Conservation (phyloP, 2,329 filamentous ascomycete genomes). For the Fusarium sp. region DNA sequence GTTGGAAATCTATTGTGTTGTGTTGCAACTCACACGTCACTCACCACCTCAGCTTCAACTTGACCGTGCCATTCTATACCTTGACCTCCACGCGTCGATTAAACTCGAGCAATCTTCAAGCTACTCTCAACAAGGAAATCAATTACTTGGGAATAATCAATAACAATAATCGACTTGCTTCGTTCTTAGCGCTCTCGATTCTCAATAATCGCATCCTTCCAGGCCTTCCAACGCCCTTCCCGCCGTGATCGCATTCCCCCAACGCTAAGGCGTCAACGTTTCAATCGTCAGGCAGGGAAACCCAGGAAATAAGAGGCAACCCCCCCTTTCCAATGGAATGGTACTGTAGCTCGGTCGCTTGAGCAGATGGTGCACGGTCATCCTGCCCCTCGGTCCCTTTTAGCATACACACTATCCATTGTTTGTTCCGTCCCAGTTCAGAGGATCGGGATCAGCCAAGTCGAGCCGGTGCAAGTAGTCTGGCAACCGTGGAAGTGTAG, state of each 20-base stretch:
- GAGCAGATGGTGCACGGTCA: background rate
- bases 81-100: too few species aligned
- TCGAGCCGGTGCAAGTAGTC: constrained; percentile 2
- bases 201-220: constrained; percentile 1
- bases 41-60: background rate
- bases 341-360: constrained; percentile 6
- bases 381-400: background rate
- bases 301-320: background rate
- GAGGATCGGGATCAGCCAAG: constrained; percentile 27
- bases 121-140: background rate
- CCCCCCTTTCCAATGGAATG: constrained; percentile 31
- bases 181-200: background rate
- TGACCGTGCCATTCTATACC: background rate
- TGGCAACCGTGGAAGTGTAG: background rate
- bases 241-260: constrained; percentile 4
- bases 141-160: background rate
- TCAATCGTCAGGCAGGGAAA: background rate
- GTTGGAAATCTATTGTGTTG: background rate
- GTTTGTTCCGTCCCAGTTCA: constrained; percentile 11
- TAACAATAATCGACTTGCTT: background rate
- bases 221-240: constrained; percentile 18
- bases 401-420: background rate
- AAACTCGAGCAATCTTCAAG: background rate
- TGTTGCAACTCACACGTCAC: background rate
- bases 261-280: constrained; percentile 28